These are phyloP conservation scores for Rhizopus delemar DNA, from an alignment of 371 early-diverging fungal genomes.

Conservation along the genomic window DNA sequence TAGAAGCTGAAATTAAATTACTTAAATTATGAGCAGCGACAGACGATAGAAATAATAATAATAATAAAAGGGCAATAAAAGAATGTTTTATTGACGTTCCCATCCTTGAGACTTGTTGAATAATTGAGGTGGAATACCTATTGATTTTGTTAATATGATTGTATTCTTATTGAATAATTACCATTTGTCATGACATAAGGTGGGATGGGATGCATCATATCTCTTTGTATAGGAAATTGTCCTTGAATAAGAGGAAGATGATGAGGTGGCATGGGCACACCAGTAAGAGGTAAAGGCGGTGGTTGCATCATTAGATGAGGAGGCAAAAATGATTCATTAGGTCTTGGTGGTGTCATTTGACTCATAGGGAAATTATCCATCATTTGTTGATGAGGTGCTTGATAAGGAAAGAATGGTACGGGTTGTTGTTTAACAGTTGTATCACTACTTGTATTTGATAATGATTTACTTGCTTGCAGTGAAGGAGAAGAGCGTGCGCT, in stretches of 20 bases:
- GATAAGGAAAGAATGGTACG: constrained; percentile 1
- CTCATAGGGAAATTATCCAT: constrained; percentile 22
- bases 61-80: too few species aligned
- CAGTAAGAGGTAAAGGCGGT: constrained; percentile 12
- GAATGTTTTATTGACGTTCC: constrained; percentile 31
- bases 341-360: constrained; percentile 11
- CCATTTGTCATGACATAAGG: constrained; percentile 43
- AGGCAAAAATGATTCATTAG: constrained; percentile 25
- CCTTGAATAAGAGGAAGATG: constrained; percentile 21
- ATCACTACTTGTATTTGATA: neutral
- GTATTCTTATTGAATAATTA: constrained; percentile 4
- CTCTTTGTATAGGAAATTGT: constrained; percentile 28
- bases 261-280: constrained; percentile 22
- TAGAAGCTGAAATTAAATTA: neutral
- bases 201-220: constrained; percentile 31
- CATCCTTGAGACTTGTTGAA: constrained; percentile 43
- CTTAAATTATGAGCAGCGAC: neutral
- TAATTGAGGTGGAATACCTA: constrained; percentile 40
- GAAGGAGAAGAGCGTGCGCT: constrained; percentile 56
- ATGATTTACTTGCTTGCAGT: constrained; percentile 26
- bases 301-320: constrained; percentile 32
- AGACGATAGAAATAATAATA: too few species aligned
- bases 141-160: neutral
- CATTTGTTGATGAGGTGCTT: constrained; percentile 20
- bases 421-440: neutral